Conservation (phyloP, 2,329 filamentous ascomycete species). For the Ramichloridium luteum region DNA sequence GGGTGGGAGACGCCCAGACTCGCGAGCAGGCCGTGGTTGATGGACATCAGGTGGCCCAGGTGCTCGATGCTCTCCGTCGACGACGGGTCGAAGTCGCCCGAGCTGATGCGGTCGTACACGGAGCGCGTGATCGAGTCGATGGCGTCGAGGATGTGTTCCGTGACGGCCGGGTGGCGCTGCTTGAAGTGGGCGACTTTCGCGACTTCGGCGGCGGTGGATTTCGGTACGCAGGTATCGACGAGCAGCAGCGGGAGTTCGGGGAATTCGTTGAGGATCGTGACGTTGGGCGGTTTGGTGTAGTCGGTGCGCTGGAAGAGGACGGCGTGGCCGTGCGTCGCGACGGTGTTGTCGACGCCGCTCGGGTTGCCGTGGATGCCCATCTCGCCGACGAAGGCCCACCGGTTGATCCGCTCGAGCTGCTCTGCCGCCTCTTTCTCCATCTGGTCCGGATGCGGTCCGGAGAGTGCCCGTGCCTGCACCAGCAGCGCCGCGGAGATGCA, state of each 20-base stretch:
- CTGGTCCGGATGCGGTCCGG: constrained; percentile 85
- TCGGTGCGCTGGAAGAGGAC: constrained; percentile 78
- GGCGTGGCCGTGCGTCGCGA: constrained; percentile 84
- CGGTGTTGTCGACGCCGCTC: constrained; percentile 93
- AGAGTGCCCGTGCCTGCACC: constrained; percentile 68
- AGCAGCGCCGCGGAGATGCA: constrained; percentile 76
- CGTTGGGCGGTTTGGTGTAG: constrained; percentile 57
- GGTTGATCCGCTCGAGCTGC: constrained; percentile 90
- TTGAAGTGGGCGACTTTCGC: constrained; percentile 69
- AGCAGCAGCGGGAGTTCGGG: constrained; percentile 83
- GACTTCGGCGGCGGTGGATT: constrained; percentile 76
- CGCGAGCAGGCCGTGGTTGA: constrained; percentile 89
- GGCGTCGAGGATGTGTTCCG: constrained; percentile 68
- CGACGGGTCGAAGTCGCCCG: constrained; percentile 54
- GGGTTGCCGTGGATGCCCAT: constrained; percentile 97
- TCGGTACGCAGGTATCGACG: constrained; percentile 77
- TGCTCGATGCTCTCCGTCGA: constrained; percentile 53
- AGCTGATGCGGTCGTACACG: constrained; percentile 41
- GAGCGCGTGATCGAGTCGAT: constrained; percentile 63
- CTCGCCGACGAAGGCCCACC: constrained; percentile 94
- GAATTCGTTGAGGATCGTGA: constrained; percentile 71
- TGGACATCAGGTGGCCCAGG: constrained; percentile 76
- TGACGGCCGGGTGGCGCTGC: constrained; percentile 60
- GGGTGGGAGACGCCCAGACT: constrained; percentile 90
- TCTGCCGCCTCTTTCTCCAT: constrained; percentile 73